Evolutionary conservation across 371 early-diverging fungal species (phyloP), one percentile per base, ranked within the genome.

Genomic region (Mortierella sp.): DNA sequence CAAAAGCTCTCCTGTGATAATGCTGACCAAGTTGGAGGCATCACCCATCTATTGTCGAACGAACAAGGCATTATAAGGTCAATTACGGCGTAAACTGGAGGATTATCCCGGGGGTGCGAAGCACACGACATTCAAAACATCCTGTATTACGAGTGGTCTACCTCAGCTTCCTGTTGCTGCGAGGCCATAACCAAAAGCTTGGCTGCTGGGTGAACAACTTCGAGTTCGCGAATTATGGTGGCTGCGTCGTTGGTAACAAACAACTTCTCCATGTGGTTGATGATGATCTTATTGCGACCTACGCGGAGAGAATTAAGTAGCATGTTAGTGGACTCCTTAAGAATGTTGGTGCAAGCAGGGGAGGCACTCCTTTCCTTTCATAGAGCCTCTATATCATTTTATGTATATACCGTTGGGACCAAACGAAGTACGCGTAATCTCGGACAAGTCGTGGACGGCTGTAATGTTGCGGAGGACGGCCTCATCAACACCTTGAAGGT

Each of bases 241-340:
- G 99, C 99, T 55, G 99, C 99, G 88, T 99, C 99, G 87, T 95
- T 98, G 22, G 99, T 99, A 61, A 99, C 98, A 84, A 99, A 96
- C 62, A 99, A 90, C 87, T 97, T 97, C 75, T 97, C 98, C 77
- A 98, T 88, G 85, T 97, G 97, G 84, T 98, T 98, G 85, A 99
- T 95, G 77, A 99, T 97, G 94, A 99, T 97, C 88, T 99, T 99
- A 90, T 99, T 99, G 77, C 98, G 94, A 43, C 99, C 99, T 95
- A 84, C 65, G 18, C 22, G 37, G n/a, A 20, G 1, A 55, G 28
- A 14, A 55, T 55, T 10, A 37, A 22, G n/a, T 14, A 37, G 5
- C 8, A n/a, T 37, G 10, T 57, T 30, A 57, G 30, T 57, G 58
- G 12, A 30, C 2, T 12, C 24, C 32, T 30, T 3, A 11, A 3